Percentiles rank a stretch among this genome's conserved stretches.
phyloP scores from a whole-genome alignment of 108 stramenopile species.

The Stephanodiscus triporus region DNA sequence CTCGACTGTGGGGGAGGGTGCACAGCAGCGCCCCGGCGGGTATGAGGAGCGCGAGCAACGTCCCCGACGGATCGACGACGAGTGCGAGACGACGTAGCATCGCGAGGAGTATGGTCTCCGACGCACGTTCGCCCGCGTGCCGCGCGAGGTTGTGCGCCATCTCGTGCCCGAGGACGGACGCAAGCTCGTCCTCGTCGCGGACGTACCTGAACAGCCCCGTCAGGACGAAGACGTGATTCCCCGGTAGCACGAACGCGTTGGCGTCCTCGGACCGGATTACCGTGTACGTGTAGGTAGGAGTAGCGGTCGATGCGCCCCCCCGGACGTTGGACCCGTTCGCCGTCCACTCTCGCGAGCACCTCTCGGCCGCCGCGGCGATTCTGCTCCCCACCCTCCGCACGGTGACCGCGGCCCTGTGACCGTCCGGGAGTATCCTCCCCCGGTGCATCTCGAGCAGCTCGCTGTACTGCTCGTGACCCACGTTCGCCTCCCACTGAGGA shows the following conservation, averaged over 20 bases:
- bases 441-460: conserved; percentile 54
- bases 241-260: conserved; percentile 86
- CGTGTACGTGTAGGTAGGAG: conserved; percentile 67
- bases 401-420: conserved; percentile 72
- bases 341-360: conserved; percentile 25
- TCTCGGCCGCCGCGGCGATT: conserved; percentile 67
- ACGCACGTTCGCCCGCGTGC: conserved; percentile 80
- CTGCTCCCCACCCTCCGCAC: conserved; percentile 74
- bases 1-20: conserved; percentile 75
- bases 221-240: conserved; percentile 83
- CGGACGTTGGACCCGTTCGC: conserved; percentile 15
- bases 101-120: conserved; percentile 54
- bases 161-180: conserved; percentile 68
- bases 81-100: conserved; percentile 56
- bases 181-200: conserved; percentile 84
- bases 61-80: conserved; percentile 77
- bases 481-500: conserved; percentile 53
- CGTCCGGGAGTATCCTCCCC: conserved; percentile 56
- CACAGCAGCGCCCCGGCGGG: conserved; percentile 63
- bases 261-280: conserved; percentile 75
- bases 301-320: neutral
- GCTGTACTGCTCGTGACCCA: conserved; percentile 58
- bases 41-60: conserved; percentile 57
- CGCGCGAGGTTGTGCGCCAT: conserved; percentile 84
- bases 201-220: conserved; percentile 78